Evolutionary conservation across 2,329 filamentous ascomycete species (phyloP).

Genomic region (Hymenoscyphus albidus): DNA sequence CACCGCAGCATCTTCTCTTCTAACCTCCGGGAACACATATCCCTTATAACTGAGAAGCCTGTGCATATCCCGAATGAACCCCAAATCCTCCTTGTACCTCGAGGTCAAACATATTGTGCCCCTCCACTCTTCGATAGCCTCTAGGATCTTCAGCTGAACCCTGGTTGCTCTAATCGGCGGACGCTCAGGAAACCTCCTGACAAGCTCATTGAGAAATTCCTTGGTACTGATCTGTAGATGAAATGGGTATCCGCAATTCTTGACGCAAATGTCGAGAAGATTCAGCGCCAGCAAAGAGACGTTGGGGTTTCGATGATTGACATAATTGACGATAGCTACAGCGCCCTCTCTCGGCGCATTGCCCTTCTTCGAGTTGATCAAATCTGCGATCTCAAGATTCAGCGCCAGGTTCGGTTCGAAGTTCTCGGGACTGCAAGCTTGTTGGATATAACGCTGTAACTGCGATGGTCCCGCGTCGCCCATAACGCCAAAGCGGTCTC

Average conservation of each 20-base stretch:
- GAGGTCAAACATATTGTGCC: constrained; percentile 98
- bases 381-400: constrained; percentile 91
- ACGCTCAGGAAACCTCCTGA: constrained; percentile 90
- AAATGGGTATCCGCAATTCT: constrained; percentile 99
- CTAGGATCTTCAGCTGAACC: constrained; percentile 88
- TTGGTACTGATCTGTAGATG: constrained; percentile 98
- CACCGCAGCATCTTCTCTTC: constrained; percentile 90
- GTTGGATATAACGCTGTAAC: constrained; percentile 91
- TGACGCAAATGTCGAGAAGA: constrained; percentile 97
- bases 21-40: constrained; percentile 89
- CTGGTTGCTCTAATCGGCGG: constrained; percentile 81
- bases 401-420: constrained; percentile 96
- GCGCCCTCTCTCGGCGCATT: constrained; percentile 92
- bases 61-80: constrained; percentile 97
- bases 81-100: constrained; percentile 93
- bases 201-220: constrained; percentile 97
- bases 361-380: constrained; percentile 97
- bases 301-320: constrained; percentile 97
- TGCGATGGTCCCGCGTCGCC: constrained; percentile 76
- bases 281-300: constrained; percentile 85
- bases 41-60: constrained; percentile 93
- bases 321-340: constrained; percentile 84
- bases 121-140: constrained; percentile 97
- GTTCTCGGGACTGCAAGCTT: constrained; percentile 94
- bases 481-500: constrained; percentile 87